Evolutionary conservation across 441 rosid genomes (phyloP), one percentile per base, ranked within the genome.

Genomic region (Sinapis alba): DNA sequence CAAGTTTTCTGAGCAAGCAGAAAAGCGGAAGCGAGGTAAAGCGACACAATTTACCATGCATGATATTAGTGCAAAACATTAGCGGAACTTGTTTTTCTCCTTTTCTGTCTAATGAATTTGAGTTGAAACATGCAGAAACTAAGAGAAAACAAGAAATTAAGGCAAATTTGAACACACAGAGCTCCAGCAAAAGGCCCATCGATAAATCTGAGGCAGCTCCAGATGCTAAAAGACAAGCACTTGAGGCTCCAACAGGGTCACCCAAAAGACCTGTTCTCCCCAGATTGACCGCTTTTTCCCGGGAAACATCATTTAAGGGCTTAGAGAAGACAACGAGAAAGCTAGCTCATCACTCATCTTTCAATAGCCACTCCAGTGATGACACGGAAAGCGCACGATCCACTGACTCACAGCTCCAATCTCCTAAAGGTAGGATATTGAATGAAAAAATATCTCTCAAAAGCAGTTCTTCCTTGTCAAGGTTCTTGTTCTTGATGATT

Each of bases 231-330:
- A 86, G 90, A 81, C 90, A 66, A 82, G 93, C 86, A 67, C 24
- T 86, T 83, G 95, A 88, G 80, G 72, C 82, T 68, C 83, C 80
- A 76, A 71, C 79, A 36, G 92, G 87, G 67, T 81, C 94, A 36
- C 85, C 89, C 6, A 87, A 88, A 78, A 81, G 83, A 62, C 82
- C 87, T 54, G 81, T 84, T 79, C 86, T 89, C 15, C 75, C 83
- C 62, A 85, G 76, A 80, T 32, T 74, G 71, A 47, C 86, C 74
- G 59, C 85, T 64, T 81, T 89, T 56, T 89, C 98, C 56, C 84
- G 90, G 19, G 92, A 86, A 72, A 78, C 86, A 78, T 88, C 98
- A 61, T 86, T 85, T 71, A 94, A 88, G 86, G 83, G 83, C 70
- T 51, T 80, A 63, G 96, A 89, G 65, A 91, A 89, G 85, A 90